Conservation (phyloP, 805 yeast species). For the Saccharomyces paradoxus region DNA sequence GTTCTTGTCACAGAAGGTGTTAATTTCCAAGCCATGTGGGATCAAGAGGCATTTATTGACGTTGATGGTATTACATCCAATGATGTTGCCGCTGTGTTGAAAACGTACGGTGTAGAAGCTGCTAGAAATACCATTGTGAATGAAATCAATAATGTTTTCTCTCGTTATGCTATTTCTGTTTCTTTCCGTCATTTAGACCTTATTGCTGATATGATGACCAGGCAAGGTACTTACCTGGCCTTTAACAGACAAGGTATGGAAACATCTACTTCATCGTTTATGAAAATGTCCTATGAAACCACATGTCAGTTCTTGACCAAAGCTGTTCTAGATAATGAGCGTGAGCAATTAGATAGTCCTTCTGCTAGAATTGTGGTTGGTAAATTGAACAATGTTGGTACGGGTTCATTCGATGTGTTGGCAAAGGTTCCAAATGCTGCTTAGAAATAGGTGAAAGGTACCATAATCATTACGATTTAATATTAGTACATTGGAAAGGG, state of each 20-base stretch:
- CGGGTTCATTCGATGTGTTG: slow-evolving; percentile 85
- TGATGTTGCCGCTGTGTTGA: slow-evolving; percentile 84
- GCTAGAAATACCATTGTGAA: slow-evolving; percentile 95
- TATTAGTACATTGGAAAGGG: neutral
- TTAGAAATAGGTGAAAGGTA: neutral
- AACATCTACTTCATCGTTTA: slow-evolving; percentile 86
- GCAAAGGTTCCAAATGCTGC: slow-evolving; percentile 31
- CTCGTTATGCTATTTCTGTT: slow-evolving; percentile 90
- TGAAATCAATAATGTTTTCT: slow-evolving; percentile 92
- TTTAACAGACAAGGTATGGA: slow-evolving; percentile 98
- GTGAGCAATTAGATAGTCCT: slow-evolving; percentile 83
- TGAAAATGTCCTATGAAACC: slow-evolving; percentile 98
- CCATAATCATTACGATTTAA: neutral
- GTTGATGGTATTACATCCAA: slow-evolving; percentile 86
- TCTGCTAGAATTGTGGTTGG: slow-evolving; percentile 92
- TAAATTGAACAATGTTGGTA: slow-evolving; percentile 83
- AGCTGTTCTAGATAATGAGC: slow-evolving; percentile 87
- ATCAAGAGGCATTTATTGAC: slow-evolving; percentile 84
- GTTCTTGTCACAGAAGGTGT: slow-evolving; percentile 94
- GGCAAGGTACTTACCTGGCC: slow-evolving; percentile 94
- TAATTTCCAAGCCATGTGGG: slow-evolving; percentile 97
- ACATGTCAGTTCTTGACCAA: slow-evolving; percentile 95
- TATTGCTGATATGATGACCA: slow-evolving; percentile 97
- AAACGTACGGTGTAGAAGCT: slow-evolving; percentile 96
- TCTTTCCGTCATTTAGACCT: slow-evolving; percentile 90